These are phyloP conservation scores for Gynostemma pentaphyllum DNA, from an alignment of 306 rosid genomes.

Conservation along the genomic window DNA sequence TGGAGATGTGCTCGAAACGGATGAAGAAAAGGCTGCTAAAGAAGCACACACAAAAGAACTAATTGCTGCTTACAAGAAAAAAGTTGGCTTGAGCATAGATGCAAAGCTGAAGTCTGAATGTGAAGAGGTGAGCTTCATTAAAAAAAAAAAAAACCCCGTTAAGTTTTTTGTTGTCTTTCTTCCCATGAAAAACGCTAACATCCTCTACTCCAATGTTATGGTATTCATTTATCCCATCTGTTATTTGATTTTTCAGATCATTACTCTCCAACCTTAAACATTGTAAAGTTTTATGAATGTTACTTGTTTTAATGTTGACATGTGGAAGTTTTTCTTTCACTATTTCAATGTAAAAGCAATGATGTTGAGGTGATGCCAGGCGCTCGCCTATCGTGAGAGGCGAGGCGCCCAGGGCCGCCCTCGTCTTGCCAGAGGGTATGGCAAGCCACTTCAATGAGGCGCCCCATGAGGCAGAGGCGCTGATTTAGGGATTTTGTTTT, in stretches of 20 bases:
- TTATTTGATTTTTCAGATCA: not conserved
- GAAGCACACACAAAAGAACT: conserved; percentile 56
- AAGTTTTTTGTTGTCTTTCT: not conserved
- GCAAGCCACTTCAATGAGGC: no score
- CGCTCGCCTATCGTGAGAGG: no score
- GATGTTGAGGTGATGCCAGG: no score
- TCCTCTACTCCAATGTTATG: not conserved
- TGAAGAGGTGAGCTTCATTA: conserved; percentile 40
- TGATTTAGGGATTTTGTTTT: no score
- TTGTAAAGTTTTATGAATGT: not conserved
- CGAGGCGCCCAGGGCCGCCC: no score
- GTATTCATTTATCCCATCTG: not conserved
- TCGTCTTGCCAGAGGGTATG: no score
- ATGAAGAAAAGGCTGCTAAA: conserved; percentile 66
- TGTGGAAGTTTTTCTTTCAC: not conserved
- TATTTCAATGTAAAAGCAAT: no score
- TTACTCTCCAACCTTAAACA: not conserved
- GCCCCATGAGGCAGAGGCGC: no score
- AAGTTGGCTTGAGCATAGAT: conserved; percentile 47
- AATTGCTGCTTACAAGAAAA: conserved; percentile 61
- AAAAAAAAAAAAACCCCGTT: not conserved
- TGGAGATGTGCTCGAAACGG: conserved; percentile 66
- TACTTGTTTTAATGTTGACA: not conserved
- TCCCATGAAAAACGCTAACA: not conserved
- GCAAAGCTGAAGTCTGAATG: conserved; percentile 63